Conservation (phyloP, 176 grass and related monocot genomes). For the Lolium multiflorum region DNA sequence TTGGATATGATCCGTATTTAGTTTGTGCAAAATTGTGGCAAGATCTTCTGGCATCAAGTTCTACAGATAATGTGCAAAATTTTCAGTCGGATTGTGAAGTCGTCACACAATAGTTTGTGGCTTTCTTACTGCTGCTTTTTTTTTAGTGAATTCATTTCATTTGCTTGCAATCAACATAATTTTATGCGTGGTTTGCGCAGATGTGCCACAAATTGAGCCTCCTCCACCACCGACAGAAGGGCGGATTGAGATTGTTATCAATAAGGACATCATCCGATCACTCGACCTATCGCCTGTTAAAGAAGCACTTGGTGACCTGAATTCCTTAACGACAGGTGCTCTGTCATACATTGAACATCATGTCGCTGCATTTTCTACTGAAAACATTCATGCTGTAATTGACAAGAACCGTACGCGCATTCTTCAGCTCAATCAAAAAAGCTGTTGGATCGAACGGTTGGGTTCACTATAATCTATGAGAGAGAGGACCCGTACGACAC, state of each 20-base stretch:
- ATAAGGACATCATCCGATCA: conserved; percentile 55
- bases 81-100: not conserved
- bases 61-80: not conserved
- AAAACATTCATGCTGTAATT: not conserved
- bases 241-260: conserved; percentile 67
- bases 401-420: not conserved
- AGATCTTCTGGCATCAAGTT: not conserved
- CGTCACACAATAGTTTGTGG: not conserved
- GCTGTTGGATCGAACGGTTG: conserved; percentile 70
- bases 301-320: conserved; percentile 53
- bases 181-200: conserved; percentile 28
- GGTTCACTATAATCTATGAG: conserved; percentile 91
- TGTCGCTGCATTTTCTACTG: not conserved
- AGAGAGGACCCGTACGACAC: conserved; percentile 79
- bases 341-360: not conserved
- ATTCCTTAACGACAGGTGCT: conserved; percentile 55
- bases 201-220: conserved; percentile 61
- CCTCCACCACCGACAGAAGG: conserved; percentile 78
- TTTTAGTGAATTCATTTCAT: not conserved
- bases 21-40: not conserved
- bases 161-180: not conserved
- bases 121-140: not conserved
- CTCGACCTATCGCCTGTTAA: conserved; percentile 65
- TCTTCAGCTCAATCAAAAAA: conserved; percentile 62
- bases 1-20: too few relatives aligned